These are phyloP conservation scores for Kwoniella heveanensis DNA, from an alignment of 768 basidiomycete genomes.

Conservation along the genomic window DNA sequence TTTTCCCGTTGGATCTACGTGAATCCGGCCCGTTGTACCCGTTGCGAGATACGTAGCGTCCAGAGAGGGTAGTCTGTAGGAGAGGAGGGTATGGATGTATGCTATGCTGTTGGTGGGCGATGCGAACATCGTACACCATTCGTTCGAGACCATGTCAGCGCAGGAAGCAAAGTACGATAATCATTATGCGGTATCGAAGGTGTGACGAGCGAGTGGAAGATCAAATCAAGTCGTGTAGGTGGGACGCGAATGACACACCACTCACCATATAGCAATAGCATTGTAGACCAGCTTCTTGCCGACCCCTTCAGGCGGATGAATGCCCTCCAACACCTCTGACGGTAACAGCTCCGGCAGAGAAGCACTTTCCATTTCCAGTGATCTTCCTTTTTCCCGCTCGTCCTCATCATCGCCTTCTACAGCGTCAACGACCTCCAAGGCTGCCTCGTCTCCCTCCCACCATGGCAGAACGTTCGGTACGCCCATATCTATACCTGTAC, in stretches of 20 bases:
- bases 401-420: conserved; percentile 21
- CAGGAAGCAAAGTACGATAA: no score
- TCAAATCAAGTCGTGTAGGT: no score
- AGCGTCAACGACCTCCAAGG: conserved; percentile 15
- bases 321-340: conserved; percentile 12
- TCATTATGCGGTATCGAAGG: no score
- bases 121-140: no score
- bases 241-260: no score
- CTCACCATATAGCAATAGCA: conserved; percentile 45
- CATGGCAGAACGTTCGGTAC: conserved; percentile 25
- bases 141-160: background rate
- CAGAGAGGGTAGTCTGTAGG: conserved; percentile 41
- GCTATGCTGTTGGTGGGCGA: conserved; percentile 27
- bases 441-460: conserved; percentile 31
- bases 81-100: conserved; percentile 42
- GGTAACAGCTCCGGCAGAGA: conserved; percentile 22
- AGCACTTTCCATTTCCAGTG: conserved; percentile 12
- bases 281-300: conserved; percentile 45
- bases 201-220: no score
- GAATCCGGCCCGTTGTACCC: no score
- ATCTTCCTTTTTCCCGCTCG: conserved; percentile 10
- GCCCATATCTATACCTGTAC: background rate
- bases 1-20: no score
- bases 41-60: conserved; percentile 10
- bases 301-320: conserved; percentile 34